Conservation (phyloP, 2,329 filamentous ascomycete species). For the Alternaria postmessia region DNA sequence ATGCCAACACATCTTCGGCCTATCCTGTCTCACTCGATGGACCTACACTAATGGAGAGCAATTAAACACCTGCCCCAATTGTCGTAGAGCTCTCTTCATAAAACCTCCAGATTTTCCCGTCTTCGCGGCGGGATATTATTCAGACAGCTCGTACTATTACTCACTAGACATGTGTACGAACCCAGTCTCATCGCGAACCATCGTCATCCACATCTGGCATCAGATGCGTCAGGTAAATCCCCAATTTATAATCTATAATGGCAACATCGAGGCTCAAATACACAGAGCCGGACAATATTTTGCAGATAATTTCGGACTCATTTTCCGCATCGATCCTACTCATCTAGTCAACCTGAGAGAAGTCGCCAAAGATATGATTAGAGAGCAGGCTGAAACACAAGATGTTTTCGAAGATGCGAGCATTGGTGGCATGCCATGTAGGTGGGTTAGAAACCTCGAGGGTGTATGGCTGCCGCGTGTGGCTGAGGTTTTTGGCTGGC, state of each 20-base stretch:
- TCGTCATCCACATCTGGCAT: neutral
- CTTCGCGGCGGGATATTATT: neutral
- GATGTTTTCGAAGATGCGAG: rapidly evolving
- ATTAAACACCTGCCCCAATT: neutral
- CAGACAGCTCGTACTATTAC: neutral
- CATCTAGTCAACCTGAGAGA: neutral
- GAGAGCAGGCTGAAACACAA: neutral
- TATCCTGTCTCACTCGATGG: neutral
- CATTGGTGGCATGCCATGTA: too few relatives aligned
- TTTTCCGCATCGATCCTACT: neutral
- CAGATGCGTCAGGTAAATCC: neutral
- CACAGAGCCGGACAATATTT: neutral
- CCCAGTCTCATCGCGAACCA: neutral
- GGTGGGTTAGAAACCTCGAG: too few relatives aligned
- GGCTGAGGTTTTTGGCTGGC: neutral
- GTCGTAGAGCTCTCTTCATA: neutral
- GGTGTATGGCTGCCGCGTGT: neutral
- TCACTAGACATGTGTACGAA: neutral
- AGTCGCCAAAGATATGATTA: neutral
- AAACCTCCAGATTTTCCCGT: neutral
- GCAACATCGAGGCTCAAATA: neutral
- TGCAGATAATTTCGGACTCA: too few relatives aligned
- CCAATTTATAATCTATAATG: neutral
- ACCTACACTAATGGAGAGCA: neutral
- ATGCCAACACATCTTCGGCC: neutral